These are phyloP conservation scores for Incumbomyces lentus DNA, from an alignment of 2,329 filamentous ascomycete genomes.

Conservation along the genomic window DNA sequence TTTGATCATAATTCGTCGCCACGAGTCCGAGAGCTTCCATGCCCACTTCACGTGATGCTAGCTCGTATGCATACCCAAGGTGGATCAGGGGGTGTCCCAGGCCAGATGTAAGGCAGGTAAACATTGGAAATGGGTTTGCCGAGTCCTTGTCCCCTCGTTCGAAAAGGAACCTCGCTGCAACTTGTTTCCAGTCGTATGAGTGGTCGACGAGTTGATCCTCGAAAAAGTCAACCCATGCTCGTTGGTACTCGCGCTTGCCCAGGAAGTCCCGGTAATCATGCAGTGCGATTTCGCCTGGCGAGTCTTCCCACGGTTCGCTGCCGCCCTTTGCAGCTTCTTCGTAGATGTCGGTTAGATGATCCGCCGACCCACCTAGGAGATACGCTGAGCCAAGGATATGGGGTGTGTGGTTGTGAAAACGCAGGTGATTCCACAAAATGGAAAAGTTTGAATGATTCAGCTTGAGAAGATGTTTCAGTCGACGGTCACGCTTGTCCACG, in stretches of 20 bases:
- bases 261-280: slow-evolving; percentile 81
- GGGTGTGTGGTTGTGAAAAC: slow-evolving; percentile 72
- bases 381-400: slow-evolving; percentile 78
- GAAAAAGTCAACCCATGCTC: slow-evolving; percentile 89
- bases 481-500: slow-evolving; percentile 66
- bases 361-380: slow-evolving; percentile 62
- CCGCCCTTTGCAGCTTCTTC: slow-evolving; percentile 52
- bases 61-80: slow-evolving; percentile 83
- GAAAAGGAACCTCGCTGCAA: slow-evolving; percentile 68
- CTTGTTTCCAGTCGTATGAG: slow-evolving; percentile 73
- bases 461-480: slow-evolving; percentile 80
- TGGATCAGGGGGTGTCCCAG: slow-evolving; percentile 89
- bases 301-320: slow-evolving; percentile 71
- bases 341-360: slow-evolving; percentile 70
- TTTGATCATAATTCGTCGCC: slow-evolving; percentile 52
- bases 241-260: slow-evolving; percentile 71
- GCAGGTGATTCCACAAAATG: slow-evolving; percentile 64
- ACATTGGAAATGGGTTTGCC: slow-evolving; percentile 45
- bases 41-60: slow-evolving; percentile 71
- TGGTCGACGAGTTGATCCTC: slow-evolving; percentile 74
- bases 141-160: slow-evolving; percentile 35
- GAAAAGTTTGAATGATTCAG: slow-evolving; percentile 87
- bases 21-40: slow-evolving; percentile 76
- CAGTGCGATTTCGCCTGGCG: slow-evolving; percentile 70
- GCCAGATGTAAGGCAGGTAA: slow-evolving; percentile 69